A percentile compares a stretch with the other conserved stretches of the same genome.
These are phyloP conservation scores for Dendryphion nanum DNA, from an alignment of 2,329 filamentous ascomycete species.

Conservation along the genomic window DNA sequence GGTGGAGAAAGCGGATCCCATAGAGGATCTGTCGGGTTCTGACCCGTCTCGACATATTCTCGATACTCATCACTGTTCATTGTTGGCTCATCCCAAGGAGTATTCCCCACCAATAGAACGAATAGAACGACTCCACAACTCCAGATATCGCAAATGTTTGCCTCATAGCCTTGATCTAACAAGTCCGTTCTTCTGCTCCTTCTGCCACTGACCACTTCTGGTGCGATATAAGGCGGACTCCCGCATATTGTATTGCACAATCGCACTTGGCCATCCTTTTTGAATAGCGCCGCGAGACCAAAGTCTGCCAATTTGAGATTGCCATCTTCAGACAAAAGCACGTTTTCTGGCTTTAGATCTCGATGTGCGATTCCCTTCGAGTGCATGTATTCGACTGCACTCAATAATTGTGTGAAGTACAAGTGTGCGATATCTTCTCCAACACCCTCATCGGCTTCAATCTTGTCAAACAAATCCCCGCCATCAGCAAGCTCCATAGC, in stretches of 20 bases:
- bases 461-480: slow-evolving; percentile 98
- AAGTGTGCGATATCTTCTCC: slow-evolving; percentile 91
- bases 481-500: slow-evolving; percentile 97
- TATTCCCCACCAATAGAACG: slow-evolving; percentile 91
- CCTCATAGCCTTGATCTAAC: slow-evolving; percentile 62
- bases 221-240: slow-evolving; percentile 94
- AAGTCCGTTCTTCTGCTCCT: slow-evolving; percentile 47
- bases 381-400: slow-evolving; percentile 92
- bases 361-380: slow-evolving; percentile 92
- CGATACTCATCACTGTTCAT: slow-evolving; percentile 83
- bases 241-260: slow-evolving; percentile 87
- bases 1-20: slow-evolving; percentile 77
- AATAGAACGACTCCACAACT: slow-evolving; percentile 98
- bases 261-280: slow-evolving; percentile 81
- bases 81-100: slow-evolving; percentile 94
- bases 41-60: slow-evolving; percentile 77
- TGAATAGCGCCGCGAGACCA: slow-evolving; percentile 89
- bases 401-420: slow-evolving; percentile 90
- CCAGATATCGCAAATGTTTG: slow-evolving; percentile 90
- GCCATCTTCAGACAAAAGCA: slow-evolving; percentile 79
- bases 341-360: slow-evolving; percentile 77
- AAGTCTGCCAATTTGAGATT: slow-evolving; percentile 96
- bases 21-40: slow-evolving; percentile 79
- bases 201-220: slow-evolving; percentile 70
- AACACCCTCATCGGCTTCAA: slow-evolving; percentile 96